A percentile compares a stretch with the other conserved stretches of the same genome.
Conservation (phyloP, 768 basidiomycete species). For the Suillus lakei region DNA sequence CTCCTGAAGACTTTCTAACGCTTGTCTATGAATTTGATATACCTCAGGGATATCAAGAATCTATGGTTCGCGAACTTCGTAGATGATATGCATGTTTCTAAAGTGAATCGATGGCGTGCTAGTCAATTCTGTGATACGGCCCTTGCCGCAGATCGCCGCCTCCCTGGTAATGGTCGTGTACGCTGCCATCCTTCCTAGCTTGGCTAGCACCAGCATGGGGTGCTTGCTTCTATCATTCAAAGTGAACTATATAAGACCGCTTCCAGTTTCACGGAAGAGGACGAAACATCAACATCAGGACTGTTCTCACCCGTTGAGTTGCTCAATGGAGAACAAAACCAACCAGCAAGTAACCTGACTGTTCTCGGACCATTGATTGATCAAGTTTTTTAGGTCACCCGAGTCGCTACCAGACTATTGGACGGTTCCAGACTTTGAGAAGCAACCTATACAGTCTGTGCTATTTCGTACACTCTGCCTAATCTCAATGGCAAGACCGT, state of each 20-base stretch:
- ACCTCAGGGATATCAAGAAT: neutral
- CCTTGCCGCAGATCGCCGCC: neutral
- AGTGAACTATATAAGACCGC: neutral
- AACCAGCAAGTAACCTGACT: neutral
- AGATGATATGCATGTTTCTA: neutral
- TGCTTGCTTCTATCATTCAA: neutral
- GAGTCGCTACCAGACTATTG: neutral
- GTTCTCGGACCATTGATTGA: neutral
- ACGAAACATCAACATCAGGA: neutral
- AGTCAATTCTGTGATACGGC: neutral
- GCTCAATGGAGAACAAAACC: neutral
- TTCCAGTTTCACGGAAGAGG: neutral
- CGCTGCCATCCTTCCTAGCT: neutral
- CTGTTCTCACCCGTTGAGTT: neutral
- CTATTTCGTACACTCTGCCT: conserved; percentile 5
- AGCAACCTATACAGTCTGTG: too few species aligned
- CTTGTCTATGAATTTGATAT: neutral
- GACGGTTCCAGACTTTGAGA: neutral
- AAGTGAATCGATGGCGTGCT: neutral
- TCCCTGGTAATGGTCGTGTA: neutral
- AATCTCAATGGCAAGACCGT: conserved; percentile 6
- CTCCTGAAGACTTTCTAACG: neutral
- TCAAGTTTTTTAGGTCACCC: neutral
- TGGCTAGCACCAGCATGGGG: neutral
- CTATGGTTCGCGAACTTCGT: neutral